phyloP scores from a whole-genome alignment of 108 stramenopile species.

The Pseudonitzschia multistriata region DNA sequence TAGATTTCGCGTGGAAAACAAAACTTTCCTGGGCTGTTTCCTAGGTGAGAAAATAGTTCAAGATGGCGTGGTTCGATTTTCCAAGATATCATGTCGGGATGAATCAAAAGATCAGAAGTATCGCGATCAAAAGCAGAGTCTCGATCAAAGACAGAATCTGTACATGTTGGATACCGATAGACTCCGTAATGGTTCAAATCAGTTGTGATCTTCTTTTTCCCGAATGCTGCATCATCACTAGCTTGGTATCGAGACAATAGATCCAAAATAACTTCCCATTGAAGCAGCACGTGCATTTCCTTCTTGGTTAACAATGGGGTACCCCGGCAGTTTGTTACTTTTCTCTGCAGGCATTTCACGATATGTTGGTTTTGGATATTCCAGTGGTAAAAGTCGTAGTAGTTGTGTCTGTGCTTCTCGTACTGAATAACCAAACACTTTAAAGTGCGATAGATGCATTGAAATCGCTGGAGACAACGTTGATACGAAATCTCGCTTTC shows the following conservation, averaged over 20 bases:
- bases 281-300: conserved; percentile 21
- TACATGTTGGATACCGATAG: conserved; percentile 42
- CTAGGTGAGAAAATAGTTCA: conserved; percentile 46
- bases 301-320: conserved; percentile 26
- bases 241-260: background rate
- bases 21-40: conserved; percentile 41
- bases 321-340: conserved; percentile 32
- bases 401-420: background rate
- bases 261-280: conserved; percentile 32
- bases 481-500: conserved; percentile 31
- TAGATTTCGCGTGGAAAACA: conserved; percentile 44
- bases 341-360: conserved; percentile 11
- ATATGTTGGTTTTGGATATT: conserved; percentile 27
- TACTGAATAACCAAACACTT: conserved; percentile 7
- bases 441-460: conserved; percentile 4
- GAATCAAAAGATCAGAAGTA: background rate
- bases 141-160: conserved; percentile 36
- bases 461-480: conserved; percentile 14
- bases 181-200: conserved; percentile 23
- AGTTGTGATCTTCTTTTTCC: background rate
- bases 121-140: conserved; percentile 1
- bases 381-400: background rate
- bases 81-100: conserved; percentile 12
- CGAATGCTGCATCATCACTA: background rate
- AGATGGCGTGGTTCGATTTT: conserved; percentile 57